phyloP scores from a whole-genome alignment of 192 early-diverging fungal genomes.

The Coemansia sp. region DNA sequence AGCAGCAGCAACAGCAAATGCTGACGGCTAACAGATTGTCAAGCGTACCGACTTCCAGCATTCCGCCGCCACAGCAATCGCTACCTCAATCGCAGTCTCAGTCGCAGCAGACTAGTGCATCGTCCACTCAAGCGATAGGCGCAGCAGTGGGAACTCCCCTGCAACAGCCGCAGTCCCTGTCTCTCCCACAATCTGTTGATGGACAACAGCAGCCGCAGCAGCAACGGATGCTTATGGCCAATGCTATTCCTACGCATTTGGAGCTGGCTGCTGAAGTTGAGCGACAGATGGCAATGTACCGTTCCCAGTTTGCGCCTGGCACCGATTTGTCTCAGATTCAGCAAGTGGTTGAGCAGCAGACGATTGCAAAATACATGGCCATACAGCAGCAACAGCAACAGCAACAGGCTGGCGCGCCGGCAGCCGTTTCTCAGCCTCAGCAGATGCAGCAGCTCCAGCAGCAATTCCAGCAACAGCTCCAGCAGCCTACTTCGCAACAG shows the following conservation, averaged over 20 bases:
- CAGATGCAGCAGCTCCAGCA: slow-evolving; percentile 5
- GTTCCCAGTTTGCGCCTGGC: slow-evolving; percentile 11
- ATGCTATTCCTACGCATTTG: slow-evolving; percentile 24
- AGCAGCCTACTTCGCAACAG: background rate
- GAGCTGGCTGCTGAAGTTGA: slow-evolving; percentile 32
- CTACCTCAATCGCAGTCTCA: background rate
- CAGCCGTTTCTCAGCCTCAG: slow-evolving; percentile 14
- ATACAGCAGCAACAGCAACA: slow-evolving; percentile 16
- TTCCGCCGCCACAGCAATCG: background rate
- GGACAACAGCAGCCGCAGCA: slow-evolving; percentile 19
- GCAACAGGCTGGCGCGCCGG: background rate
- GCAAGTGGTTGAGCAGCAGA: slow-evolving; percentile 21
- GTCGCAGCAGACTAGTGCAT: slow-evolving; percentile 6
- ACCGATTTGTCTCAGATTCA: slow-evolving; percentile 9
- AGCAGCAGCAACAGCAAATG: too few relatives aligned
- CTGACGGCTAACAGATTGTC: slow-evolving; percentile 7
- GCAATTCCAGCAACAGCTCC: slow-evolving; percentile 9
- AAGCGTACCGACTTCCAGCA: background rate
- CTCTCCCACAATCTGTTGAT: background rate
- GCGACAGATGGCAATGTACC: slow-evolving; percentile 16
- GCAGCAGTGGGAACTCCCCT: slow-evolving; percentile 14
- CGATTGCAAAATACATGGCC: slow-evolving; percentile 14
- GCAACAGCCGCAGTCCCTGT: slow-evolving; percentile 7
- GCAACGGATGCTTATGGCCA: slow-evolving; percentile 33
- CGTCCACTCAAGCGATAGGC: slow-evolving; percentile 1